Evolutionary conservation across 495 filamentous ascomycete genomes (phyloP), one percentile per base, ranked within the genome.

Genomic region (Penicillium cinerascens): DNA sequence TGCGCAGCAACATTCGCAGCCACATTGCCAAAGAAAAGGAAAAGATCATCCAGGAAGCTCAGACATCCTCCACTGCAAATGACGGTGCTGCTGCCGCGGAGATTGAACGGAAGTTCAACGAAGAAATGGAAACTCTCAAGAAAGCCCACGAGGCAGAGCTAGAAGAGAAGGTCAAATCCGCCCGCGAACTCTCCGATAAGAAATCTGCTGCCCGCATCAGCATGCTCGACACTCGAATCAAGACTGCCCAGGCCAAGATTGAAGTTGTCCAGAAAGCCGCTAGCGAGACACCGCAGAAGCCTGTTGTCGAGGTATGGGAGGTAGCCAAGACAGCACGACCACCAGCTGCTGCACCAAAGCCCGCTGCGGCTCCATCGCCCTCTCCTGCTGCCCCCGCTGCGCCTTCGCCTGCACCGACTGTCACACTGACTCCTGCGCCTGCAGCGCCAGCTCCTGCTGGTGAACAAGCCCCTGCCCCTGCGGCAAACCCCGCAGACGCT

Each of bases 291-390:
- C 92, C 92, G 2, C 75, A 91, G 63, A 82, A 80, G 50, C 82
- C 89, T 13, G 90, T 97, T 6, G 76, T 69, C 10, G 90, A 95
- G 64, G 91, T 96, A 0, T 97, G 89, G 89, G 83, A 86, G 36
- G 70, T 86, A 26, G 89, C 85, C 0, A 89, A 92, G 69, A 73
- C 73, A 21, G 82, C 83, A n/a, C 89, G 83, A 59, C 72, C 78
- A 10, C 69, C 80, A 9, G 68, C 77, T 16, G 65, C 77, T 33
- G 54, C 59, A 13, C 51, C 65, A 1, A 76, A 71, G 49, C 69
- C n/a, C n/a, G n/a, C n/a, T n/a, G n/a, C 47, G 15, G 52, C 56
- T 15, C 68, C 69, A 38, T 56, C 64, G 33, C 48, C 62, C 35
- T 61, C 63, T n/a, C 51, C 69, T 15, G 58, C 72, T 26, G 49